Conservation (phyloP, 768 basidiomycete species). For the Podaxis sp. region DNA sequence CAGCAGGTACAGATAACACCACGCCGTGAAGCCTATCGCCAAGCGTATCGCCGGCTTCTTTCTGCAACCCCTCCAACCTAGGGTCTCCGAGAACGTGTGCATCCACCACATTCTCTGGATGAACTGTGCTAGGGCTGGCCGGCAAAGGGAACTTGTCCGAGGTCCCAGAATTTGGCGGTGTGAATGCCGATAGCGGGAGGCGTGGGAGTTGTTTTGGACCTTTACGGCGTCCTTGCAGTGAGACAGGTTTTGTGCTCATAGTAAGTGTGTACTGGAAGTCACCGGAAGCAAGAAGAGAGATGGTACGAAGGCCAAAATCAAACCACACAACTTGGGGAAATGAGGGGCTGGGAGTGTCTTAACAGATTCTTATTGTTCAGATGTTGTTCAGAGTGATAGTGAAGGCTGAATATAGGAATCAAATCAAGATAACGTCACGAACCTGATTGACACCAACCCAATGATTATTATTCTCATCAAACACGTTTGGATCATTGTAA, state of each 20-base stretch:
- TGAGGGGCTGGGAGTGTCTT: not conserved
- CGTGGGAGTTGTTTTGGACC: conserved; percentile 62
- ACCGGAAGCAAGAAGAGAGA: conserved; percentile 8
- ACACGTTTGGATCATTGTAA: no score
- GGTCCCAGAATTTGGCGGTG: conserved; percentile 62
- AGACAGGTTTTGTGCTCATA: conserved; percentile 18
- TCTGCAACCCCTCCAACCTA: conserved; percentile 46
- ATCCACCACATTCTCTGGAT: conserved; percentile 64
- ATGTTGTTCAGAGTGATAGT: not conserved
- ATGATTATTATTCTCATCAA: conserved; percentile 1
- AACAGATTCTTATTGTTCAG: not conserved
- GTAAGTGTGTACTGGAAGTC: not conserved
- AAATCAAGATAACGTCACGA: conserved; percentile 5
- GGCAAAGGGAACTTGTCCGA: conserved; percentile 65
- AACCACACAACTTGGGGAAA: not conserved
- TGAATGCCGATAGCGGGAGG: conserved; percentile 74
- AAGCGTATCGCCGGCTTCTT: conserved; percentile 42
- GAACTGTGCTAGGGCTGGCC: conserved; percentile 61
- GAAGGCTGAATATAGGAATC: not conserved
- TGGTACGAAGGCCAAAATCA: not conserved
- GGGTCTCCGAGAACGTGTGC: conserved; percentile 51
- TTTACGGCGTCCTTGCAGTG: conserved; percentile 44
- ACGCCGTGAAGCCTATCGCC: conserved; percentile 45
- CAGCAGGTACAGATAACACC: conserved; percentile 48
- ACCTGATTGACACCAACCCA: not conserved